Evolutionary conservation across 805 yeast species (phyloP).

Genomic region (Starmerella vitae): DNA sequence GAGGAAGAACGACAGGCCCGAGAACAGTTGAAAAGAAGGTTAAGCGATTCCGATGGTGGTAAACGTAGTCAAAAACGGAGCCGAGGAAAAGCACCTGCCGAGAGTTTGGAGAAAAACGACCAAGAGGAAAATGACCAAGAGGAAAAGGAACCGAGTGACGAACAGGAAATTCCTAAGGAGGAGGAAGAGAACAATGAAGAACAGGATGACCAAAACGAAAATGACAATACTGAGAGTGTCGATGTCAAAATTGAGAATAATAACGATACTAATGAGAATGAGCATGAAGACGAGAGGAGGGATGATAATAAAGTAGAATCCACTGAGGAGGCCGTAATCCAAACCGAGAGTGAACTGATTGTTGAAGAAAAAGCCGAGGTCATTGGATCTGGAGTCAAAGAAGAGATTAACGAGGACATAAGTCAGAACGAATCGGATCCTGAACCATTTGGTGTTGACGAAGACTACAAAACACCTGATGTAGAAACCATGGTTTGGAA

Average conservation of each 20-base stretch:
- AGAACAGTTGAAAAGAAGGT: background rate
- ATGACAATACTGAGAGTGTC: background rate
- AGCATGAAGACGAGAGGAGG: background rate
- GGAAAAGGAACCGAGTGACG: background rate
- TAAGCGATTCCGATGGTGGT: background rate
- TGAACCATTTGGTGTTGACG: background rate
- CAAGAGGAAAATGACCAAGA: background rate
- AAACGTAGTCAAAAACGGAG: constrained; percentile 15
- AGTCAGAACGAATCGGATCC: background rate
- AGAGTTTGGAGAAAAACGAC: background rate
- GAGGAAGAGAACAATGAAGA: background rate
- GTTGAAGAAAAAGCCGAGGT: background rate
- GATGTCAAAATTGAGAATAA: background rate
- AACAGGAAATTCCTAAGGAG: background rate
- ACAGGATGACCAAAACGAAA: background rate
- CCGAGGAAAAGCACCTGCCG: constrained; percentile 2
- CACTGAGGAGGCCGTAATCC: background rate
- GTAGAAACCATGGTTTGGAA: constrained; percentile 44
- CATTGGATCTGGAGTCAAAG: background rate
- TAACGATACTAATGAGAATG: constrained; percentile 1
- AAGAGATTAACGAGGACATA: background rate
- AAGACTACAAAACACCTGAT: constrained; percentile 19
- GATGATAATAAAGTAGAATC: background rate
- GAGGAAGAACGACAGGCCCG: constrained; percentile 8
- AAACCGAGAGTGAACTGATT: background rate